phyloP scores from a whole-genome alignment of 2,329 filamentous ascomycete species.

The Ophiostoma populinum region DNA sequence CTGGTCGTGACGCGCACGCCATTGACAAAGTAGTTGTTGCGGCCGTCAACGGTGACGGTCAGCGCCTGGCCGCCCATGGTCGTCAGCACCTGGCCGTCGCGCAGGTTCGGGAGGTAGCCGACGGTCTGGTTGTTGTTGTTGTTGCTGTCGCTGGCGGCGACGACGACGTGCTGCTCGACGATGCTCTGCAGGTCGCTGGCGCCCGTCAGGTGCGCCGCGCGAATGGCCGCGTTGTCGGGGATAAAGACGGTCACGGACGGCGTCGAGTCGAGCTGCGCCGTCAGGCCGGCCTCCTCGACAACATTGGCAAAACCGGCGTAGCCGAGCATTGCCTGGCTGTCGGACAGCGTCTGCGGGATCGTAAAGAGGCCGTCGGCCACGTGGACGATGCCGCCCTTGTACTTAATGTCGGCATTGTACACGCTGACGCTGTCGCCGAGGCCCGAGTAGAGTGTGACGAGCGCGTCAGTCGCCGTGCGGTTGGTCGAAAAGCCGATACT shows the following conservation, averaged over 20 bases:
- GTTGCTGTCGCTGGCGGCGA: background rate
- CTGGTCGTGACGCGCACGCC: slow-evolving; percentile 7
- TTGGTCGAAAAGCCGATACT: slow-evolving; percentile 6
- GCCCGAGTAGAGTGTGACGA: slow-evolving; percentile 9
- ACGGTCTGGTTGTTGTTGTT: slow-evolving; percentile 3
- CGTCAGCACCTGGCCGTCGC: slow-evolving; percentile 8
- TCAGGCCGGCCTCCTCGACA: slow-evolving; percentile 3
- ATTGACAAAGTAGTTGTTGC: slow-evolving; percentile 10
- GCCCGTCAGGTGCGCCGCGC: slow-evolving; percentile 6
- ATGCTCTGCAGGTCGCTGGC: slow-evolving; percentile 2
- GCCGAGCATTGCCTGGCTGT: slow-evolving; percentile 6
- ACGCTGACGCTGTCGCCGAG: slow-evolving; percentile 7
- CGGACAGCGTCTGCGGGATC: slow-evolving; percentile 6
- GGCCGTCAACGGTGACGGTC: slow-evolving; percentile 7
- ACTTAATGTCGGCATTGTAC: slow-evolving; percentile 8
- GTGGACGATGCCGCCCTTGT: slow-evolving; percentile 6
- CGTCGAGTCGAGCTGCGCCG: slow-evolving; percentile 7
- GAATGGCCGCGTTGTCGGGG: slow-evolving; percentile 8
- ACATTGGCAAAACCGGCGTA: slow-evolving; percentile 8
- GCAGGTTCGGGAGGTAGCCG: slow-evolving; percentile 9
- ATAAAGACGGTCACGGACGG: slow-evolving; percentile 9
- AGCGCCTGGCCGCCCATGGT: slow-evolving; percentile 8
- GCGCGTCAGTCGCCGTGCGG: slow-evolving; percentile 2
- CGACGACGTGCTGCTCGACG: slow-evolving; percentile 8
- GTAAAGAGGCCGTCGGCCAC: slow-evolving; percentile 9